phyloP scores from a whole-genome alignment of 2,329 filamentous ascomycete genomes.

The Epichloe sibirici region DNA sequence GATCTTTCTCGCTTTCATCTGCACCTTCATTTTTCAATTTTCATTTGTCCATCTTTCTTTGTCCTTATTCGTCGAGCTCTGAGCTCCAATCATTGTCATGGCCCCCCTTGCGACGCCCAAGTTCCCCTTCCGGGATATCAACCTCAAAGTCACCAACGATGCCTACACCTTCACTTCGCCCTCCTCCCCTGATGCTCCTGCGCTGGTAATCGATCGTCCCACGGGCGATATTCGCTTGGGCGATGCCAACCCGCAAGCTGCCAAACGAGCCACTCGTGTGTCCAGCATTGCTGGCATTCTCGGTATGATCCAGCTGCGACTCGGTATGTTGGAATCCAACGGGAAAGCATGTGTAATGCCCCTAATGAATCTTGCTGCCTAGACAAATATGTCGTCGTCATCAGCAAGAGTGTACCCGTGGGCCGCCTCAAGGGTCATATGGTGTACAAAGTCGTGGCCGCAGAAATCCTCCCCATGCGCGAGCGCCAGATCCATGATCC shows the following conservation, averaged over 20 bases:
- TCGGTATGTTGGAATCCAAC: constrained; percentile 48
- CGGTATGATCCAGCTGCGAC: constrained; percentile 82
- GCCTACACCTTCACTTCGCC: constrained; percentile 96
- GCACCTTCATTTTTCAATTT: not conserved
- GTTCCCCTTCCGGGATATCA: constrained; percentile 87
- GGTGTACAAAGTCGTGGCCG: constrained; percentile 84
- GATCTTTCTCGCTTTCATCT: not conserved
- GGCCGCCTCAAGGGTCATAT: constrained; percentile 90
- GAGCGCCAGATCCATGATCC: constrained; percentile 83
- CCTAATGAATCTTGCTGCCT: not conserved
- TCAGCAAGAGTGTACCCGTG: constrained; percentile 86
- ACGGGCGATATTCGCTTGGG: constrained; percentile 81
- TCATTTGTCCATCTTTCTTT: not conserved
- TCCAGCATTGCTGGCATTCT: constrained; percentile 92
- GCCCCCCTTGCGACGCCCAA: constrained; percentile 24
- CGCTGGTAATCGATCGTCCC: constrained; percentile 80
- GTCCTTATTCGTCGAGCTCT: not conserved
- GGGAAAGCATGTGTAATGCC: not conserved
- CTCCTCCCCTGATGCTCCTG: constrained; percentile 78
- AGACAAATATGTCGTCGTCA: constrained; percentile 94
- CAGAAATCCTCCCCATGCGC: constrained; percentile 86
- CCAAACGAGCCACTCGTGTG: constrained; percentile 59
- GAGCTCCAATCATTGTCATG: constrained; percentile 17
- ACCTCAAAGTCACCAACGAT: constrained; percentile 81
- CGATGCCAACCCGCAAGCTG: constrained; percentile 62